phyloP scores from a whole-genome alignment of 2,329 filamentous ascomycete genomes.

The Aspergillus melleus region DNA sequence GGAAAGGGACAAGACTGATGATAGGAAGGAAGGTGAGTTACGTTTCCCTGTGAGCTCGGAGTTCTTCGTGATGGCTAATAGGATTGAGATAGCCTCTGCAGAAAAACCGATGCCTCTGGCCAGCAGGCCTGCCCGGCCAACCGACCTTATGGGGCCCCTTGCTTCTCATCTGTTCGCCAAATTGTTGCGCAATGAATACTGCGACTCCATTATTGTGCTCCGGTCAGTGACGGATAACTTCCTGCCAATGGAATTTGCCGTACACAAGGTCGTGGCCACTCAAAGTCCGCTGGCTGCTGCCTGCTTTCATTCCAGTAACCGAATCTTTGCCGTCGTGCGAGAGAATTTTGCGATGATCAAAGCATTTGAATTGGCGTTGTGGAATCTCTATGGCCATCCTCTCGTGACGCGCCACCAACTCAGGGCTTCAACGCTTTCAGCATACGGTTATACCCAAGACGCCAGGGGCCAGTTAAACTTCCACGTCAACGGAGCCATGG shows the following conservation, averaged over 20 bases:
- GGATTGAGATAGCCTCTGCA: background rate
- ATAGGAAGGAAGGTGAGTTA: background rate
- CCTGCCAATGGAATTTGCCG: conserved; percentile 14
- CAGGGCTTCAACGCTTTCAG: conserved; percentile 12
- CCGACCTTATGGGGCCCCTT: background rate
- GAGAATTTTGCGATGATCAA: conserved; percentile 24
- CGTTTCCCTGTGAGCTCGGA: background rate
- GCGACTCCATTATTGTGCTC: conserved; percentile 24
- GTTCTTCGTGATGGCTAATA: background rate
- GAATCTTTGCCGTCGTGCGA: conserved; percentile 20
- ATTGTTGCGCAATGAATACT: conserved; percentile 15
- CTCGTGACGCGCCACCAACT: conserved; percentile 19
- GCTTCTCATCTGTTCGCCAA: conserved; percentile 15
- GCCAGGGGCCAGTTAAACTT: conserved; percentile 5
- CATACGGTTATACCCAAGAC: conserved; percentile 14
- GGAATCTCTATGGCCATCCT: conserved; percentile 28
- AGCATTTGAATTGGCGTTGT: conserved; percentile 27
- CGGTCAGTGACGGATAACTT: conserved; percentile 19
- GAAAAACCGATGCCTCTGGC: background rate
- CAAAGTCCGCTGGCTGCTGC: conserved; percentile 24
- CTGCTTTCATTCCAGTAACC: conserved; percentile 16
- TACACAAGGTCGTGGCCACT: conserved; percentile 25
- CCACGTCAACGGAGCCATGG: conserved; percentile 19
- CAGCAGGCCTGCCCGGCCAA: background rate
- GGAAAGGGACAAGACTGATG: background rate